Percentiles rank a stretch among this genome's conserved stretches.
phyloP scores from a whole-genome alignment of 345 rosid genomes.

The Gossypium herbaceum region DNA sequence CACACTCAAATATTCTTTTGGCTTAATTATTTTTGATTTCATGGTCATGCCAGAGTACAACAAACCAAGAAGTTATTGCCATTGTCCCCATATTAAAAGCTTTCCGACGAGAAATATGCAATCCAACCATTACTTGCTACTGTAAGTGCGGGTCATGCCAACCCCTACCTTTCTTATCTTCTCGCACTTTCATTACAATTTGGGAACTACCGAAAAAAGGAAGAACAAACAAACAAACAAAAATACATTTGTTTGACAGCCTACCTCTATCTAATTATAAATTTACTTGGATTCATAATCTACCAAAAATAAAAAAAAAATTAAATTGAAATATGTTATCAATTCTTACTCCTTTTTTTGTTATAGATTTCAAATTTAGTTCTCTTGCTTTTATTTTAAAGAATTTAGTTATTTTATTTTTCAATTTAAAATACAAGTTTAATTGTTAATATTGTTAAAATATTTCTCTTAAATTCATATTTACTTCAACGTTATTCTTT shows the following conservation, averaged over 20 bases:
- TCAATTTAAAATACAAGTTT: too few species aligned
- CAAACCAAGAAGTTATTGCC: background rate
- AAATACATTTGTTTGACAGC: background rate
- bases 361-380: too few species aligned
- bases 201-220: background rate
- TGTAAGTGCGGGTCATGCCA: background rate
- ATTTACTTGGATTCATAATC: background rate
- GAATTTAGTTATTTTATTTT: too few species aligned
- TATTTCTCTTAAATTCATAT: too few species aligned
- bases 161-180: background rate
- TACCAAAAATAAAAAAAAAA: too few species aligned
- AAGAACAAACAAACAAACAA: background rate
- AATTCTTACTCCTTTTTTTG: too few species aligned
- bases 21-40: background rate
- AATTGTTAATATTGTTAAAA: too few species aligned
- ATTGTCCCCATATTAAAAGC: background rate
- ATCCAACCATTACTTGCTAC: background rate
- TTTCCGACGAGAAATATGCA: background rate
- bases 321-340: too few species aligned
- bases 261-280: background rate
- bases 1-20: too few species aligned
- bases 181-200: background rate
- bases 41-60: background rate
- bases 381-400: too few species aligned
- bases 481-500: too few species aligned